These are phyloP conservation scores for Dactylellina sp. DNA, from an alignment of 2,329 filamentous ascomycete species.

Conservation along the genomic window DNA sequence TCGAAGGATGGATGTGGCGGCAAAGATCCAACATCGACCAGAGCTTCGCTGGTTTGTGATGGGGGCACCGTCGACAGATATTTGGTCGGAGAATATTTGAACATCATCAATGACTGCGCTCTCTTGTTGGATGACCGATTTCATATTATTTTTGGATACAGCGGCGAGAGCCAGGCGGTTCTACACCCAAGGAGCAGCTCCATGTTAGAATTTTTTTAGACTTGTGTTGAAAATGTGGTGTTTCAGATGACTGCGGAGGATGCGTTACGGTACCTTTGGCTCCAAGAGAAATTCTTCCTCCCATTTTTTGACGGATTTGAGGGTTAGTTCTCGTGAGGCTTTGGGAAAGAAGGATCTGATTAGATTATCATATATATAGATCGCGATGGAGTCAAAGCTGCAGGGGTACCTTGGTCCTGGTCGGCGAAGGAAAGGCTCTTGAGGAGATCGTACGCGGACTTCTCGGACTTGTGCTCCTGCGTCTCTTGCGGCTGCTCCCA, in stretches of 20 bases:
- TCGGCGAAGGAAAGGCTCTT: slow-evolving; percentile 52
- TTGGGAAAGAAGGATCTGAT: not conserved
- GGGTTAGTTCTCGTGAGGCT: slow-evolving; percentile 26
- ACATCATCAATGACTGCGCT: slow-evolving; percentile 73
- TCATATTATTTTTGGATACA: slow-evolving; percentile 59
- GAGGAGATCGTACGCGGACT: slow-evolving; percentile 42
- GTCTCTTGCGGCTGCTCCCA: slow-evolving; percentile 21
- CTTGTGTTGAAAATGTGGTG: slow-evolving; percentile 22
- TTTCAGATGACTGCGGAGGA: not conserved
- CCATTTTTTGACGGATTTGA: slow-evolving; percentile 58
- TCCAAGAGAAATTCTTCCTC: slow-evolving; percentile 59
- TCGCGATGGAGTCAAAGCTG: not conserved
- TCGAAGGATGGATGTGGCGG: slow-evolving; percentile 89
- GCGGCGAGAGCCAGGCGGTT: slow-evolving; percentile 60
- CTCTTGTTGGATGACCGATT: slow-evolving; percentile 58
- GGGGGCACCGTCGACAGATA: slow-evolving; percentile 82
- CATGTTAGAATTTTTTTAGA: not conserved
- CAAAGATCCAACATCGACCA: slow-evolving; percentile 91
- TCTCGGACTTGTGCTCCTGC: slow-evolving; percentile 26
- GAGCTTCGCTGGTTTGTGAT: slow-evolving; percentile 86
- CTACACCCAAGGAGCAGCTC: slow-evolving; percentile 21
- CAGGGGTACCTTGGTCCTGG: slow-evolving; percentile 30
- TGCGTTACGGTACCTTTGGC: slow-evolving; percentile 58
- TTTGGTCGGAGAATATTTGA: slow-evolving; percentile 85
- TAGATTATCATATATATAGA: not conserved